Conservation (phyloP, 169 alveolate species). For the Fabrea salina region DNA sequence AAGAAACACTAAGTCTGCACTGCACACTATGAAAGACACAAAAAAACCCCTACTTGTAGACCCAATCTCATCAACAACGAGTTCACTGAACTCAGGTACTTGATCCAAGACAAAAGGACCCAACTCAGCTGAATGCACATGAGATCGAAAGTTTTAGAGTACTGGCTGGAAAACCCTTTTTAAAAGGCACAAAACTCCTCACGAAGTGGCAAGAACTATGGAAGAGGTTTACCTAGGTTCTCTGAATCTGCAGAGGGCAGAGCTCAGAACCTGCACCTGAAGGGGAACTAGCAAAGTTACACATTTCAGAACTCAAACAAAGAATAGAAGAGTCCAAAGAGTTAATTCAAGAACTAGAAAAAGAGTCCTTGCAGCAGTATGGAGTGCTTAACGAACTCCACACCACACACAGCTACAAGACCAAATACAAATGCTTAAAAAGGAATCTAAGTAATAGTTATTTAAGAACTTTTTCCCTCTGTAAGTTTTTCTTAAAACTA, state of each 20-base stretch:
- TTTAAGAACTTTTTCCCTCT: neutral
- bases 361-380: neutral
- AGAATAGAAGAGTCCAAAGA: constrained; percentile 23
- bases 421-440: neutral
- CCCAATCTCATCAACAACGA: neutral
- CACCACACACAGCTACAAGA: neutral
- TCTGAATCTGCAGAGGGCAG: constrained; percentile 20
- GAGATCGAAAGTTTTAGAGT: neutral
- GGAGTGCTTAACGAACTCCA: neutral
- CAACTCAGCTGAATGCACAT: neutral
- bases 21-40: constrained; percentile 5
- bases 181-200: constrained; percentile 13
- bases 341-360: constrained; percentile 3
- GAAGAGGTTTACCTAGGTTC: constrained; percentile 17
- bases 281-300: neutral
- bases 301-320: neutral
- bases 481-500: neutral
- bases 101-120: neutral
- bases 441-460: too few species aligned
- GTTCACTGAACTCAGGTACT: neutral
- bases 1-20: constrained; percentile 24
- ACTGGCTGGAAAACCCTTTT: constrained; percentile 21
- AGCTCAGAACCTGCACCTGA: neutral
- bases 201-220: neutral
- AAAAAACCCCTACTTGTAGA: constrained; percentile 22